Percentiles rank a stretch among this genome's conserved stretches.
Evolutionary conservation across 23 red algal species (phyloP).

Genomic region (Rhodosorus marinus): DNA sequence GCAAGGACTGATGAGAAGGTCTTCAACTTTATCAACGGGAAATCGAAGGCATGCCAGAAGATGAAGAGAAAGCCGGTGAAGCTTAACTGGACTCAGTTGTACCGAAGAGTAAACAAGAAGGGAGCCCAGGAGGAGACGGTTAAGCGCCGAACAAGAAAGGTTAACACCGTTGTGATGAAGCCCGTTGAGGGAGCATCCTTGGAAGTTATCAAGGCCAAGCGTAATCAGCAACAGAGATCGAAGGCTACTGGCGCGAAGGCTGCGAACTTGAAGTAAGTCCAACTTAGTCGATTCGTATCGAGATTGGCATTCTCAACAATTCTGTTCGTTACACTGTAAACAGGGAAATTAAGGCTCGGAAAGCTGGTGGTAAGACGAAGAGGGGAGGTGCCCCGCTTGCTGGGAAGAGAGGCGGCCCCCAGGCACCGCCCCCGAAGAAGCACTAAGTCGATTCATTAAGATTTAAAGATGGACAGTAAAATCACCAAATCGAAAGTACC

Average conservation of each 20-base stretch:
- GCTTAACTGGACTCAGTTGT: constrained; percentile 91
- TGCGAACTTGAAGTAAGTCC: background rate
- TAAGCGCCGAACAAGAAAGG: constrained; percentile 39
- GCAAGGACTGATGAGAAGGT: constrained; percentile 57
- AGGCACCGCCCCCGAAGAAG: too few relatives aligned
- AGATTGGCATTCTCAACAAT: too few relatives aligned
- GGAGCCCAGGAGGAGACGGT: constrained; percentile 71
- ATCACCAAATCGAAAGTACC: too few relatives aligned
- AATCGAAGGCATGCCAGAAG: constrained; percentile 89
- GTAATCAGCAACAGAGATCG: constrained; percentile 63
- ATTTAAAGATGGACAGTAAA: too few relatives aligned
- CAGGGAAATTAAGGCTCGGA: constrained; percentile 80
- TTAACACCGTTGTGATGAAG: constrained; percentile 55
- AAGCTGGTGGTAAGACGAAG: constrained; percentile 16
- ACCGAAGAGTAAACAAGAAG: constrained; percentile 93
- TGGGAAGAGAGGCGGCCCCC: too few relatives aligned
- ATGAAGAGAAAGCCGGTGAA: constrained; percentile 88
- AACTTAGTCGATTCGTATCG: too few relatives aligned
- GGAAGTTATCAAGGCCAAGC: constrained; percentile 88
- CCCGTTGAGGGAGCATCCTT: constrained; percentile 88
- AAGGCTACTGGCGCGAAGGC: constrained; percentile 67
- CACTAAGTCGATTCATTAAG: too few relatives aligned
- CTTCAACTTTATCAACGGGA: constrained; percentile 73
- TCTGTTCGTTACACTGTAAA: constrained; percentile 62
- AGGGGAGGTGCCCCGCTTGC: too few relatives aligned